A percentile compares a stretch with the other conserved stretches of the same genome.
These are phyloP conservation scores for Thuja plicata DNA, from an alignment of 83 land plant species.

Conservation along the genomic window DNA sequence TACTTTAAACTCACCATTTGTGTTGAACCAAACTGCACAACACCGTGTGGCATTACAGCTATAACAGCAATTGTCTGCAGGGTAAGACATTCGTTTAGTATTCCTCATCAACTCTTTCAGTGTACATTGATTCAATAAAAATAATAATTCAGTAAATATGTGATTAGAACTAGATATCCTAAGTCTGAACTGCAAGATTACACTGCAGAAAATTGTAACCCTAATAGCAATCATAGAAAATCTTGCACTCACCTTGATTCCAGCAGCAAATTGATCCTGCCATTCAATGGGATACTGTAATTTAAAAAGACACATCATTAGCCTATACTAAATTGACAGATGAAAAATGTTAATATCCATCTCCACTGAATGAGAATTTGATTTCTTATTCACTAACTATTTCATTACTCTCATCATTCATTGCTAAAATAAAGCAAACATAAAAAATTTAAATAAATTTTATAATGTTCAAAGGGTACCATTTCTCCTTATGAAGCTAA, in stretches of 20 bases:
- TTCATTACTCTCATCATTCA: background rate
- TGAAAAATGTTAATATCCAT: background rate
- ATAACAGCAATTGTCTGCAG: conserved; percentile 64
- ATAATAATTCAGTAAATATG: background rate
- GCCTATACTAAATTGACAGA: background rate
- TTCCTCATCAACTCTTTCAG: background rate
- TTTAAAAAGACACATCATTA: background rate
- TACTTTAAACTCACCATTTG: conserved; percentile 31
- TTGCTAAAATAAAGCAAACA: background rate
- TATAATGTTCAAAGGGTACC: background rate
- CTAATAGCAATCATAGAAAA: conserved; percentile 5
- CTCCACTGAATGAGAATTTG: background rate
- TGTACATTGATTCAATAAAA: background rate
- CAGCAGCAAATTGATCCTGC: conserved; percentile 51
- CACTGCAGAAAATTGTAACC: background rate
- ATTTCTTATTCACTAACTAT: background rate
- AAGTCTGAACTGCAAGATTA: background rate
- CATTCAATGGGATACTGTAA: conserved; percentile 48
- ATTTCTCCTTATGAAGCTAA: background rate
- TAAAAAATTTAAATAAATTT: background rate
- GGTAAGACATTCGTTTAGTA: background rate
- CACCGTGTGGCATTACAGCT: conserved; percentile 67
- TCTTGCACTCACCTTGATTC: conserved; percentile 51
- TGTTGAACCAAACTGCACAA: conserved; percentile 64
- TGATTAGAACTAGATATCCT: background rate